Conservation (phyloP, 441 rosid genomes). For the Adansonia madagascariensis region DNA sequence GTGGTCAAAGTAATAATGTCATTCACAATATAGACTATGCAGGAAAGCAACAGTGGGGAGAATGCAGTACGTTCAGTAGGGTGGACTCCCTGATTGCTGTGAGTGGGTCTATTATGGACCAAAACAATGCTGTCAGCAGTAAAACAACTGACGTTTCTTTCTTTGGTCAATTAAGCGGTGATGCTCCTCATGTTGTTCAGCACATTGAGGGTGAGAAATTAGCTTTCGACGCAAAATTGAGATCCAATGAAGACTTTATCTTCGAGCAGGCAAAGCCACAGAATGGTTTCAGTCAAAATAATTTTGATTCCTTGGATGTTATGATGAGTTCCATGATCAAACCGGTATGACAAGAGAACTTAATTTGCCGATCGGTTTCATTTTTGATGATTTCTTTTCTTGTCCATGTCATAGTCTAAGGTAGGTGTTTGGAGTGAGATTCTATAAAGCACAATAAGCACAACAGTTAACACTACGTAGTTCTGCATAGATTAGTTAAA, state of each 20-base stretch:
- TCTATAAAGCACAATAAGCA: neutral
- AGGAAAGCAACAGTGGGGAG: constrained; percentile 47
- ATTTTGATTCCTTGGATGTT: constrained; percentile 62
- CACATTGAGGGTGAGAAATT: constrained; percentile 46
- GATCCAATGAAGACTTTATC: constrained; percentile 43
- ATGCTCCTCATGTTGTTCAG: constrained; percentile 37
- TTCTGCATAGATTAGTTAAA: neutral
- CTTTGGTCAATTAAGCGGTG: constrained; percentile 41
- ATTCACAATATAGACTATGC: constrained; percentile 40
- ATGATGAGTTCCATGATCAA: constrained; percentile 67
- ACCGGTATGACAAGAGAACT: constrained; percentile 50
- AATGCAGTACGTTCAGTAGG: constrained; percentile 39
- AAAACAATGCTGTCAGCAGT: constrained; percentile 30
- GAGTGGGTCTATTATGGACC: constrained; percentile 40
- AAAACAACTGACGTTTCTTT: constrained; percentile 44
- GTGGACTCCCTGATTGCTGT: constrained; percentile 40
- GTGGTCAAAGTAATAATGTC: constrained; percentile 40
- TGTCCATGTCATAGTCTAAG: neutral
- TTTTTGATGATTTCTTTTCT: constrained; percentile 20
- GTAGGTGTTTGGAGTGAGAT: neutral
- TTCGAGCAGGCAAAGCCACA: constrained; percentile 54
- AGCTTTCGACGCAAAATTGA: constrained; percentile 43
- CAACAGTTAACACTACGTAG: neutral
- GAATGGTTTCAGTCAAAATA: constrained; percentile 50
- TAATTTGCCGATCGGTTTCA: neutral